Evolutionary conservation across 306 rosid genomes (phyloP).

Genomic region (Acacia crassicarpa): DNA sequence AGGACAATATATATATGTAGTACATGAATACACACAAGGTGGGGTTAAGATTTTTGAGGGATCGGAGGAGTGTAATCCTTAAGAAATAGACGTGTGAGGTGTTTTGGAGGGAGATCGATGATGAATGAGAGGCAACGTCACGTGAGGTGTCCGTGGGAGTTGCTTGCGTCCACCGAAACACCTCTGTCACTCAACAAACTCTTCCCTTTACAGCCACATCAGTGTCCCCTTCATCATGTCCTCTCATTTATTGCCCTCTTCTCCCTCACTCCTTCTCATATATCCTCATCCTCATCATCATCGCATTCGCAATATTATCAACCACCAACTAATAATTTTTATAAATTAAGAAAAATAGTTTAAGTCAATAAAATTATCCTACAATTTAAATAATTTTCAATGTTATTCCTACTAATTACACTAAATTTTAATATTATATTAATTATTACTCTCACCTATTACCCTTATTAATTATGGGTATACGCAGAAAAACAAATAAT

Average conservation of each 20-base stretch:
- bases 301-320: no score
- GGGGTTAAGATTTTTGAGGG: neutral
- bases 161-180: constrained; percentile 12
- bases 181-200: constrained; percentile 9
- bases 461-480: no score
- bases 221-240: neutral
- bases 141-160: constrained; percentile 13
- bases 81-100: neutral
- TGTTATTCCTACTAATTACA: no score
- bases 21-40: neutral
- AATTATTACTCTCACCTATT: no score
- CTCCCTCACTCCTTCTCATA: no score
- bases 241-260: neutral
- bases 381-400: no score
- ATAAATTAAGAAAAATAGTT: no score
- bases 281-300: no score
- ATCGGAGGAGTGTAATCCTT: neutral
- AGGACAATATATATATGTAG: neutral
- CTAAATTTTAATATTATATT: no score
- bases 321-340: no score
- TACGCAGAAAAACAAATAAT: no score
- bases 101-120: neutral
- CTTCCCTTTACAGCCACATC: neutral
- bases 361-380: no score
- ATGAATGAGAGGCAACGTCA: constrained; percentile 11